phyloP scores from a whole-genome alignment of 2,329 filamentous ascomycete genomes.

The Ophiocordyceps australis region DNA sequence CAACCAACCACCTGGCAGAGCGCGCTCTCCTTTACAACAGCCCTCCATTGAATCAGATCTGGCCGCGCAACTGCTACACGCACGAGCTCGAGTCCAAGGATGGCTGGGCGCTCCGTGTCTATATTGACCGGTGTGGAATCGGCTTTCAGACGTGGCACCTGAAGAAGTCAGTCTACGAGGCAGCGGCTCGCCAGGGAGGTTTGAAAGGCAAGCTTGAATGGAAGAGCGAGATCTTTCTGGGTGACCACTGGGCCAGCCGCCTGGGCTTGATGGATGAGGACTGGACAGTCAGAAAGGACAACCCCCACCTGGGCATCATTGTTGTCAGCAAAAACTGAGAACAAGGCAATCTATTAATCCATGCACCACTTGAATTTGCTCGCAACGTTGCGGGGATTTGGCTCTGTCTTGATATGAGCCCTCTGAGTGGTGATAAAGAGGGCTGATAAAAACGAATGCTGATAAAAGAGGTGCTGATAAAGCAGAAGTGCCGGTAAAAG shows the following conservation, averaged over 20 bases:
- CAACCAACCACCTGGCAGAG: constrained; percentile 1
- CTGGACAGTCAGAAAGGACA: neutral
- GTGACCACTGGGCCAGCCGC: neutral
- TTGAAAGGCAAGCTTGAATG: constrained; percentile 2
- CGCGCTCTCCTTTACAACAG: neutral
- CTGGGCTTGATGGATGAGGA: neutral
- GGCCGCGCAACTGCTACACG: neutral
- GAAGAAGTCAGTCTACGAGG: constrained; percentile 2
- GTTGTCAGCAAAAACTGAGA: neutral
- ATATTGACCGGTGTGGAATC: neutral
- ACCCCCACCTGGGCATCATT: neutral
- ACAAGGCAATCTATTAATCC: too few relatives aligned
- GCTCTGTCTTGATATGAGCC: too few relatives aligned
- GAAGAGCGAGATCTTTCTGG: neutral
- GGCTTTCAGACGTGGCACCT: constrained; percentile 3
- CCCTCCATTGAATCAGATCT: neutral
- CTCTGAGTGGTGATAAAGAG: too few relatives aligned
- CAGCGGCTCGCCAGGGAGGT: constrained; percentile 2
- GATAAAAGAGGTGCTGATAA: too few relatives aligned
- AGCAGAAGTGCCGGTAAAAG: too few relatives aligned
- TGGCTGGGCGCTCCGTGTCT: neutral
- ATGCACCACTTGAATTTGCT: too few relatives aligned
- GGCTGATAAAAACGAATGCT: too few relatives aligned
- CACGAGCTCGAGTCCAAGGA: neutral
- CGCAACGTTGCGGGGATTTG: too few relatives aligned